These are phyloP conservation scores for Begonia masoniana DNA, from an alignment of 306 rosid genomes.

Conservation along the genomic window DNA sequence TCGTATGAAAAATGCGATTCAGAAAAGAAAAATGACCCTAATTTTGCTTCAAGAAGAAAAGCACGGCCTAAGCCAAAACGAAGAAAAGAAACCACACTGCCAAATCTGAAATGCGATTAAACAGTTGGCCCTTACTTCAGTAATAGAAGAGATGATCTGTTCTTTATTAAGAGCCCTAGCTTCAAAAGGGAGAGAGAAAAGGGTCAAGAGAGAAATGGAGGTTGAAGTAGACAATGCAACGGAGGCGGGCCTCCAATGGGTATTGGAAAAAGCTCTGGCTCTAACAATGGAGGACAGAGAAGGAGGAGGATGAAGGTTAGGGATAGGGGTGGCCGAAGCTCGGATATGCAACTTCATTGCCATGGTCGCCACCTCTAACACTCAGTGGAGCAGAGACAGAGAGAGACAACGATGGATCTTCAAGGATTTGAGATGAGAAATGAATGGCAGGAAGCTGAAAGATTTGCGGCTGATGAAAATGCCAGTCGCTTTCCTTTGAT, in stretches of 20 bases:
- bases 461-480: too few relatives aligned
- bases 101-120: too few relatives aligned
- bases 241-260: slow-evolving; percentile 28
- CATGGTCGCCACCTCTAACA: slow-evolving; percentile 15
- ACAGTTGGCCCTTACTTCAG: slow-evolving; percentile 26
- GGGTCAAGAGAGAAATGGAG: slow-evolving; percentile 55
- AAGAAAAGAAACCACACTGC: background rate
- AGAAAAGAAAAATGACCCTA: background rate
- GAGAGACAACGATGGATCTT: background rate
- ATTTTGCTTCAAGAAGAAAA: background rate
- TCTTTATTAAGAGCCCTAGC: slow-evolving; percentile 71
- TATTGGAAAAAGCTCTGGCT: slow-evolving; percentile 19
- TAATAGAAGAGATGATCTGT: slow-evolving; percentile 67
- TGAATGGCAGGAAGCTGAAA: slow-evolving; percentile 23
- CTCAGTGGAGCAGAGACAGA: background rate
- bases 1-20: background rate
- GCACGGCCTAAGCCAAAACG: background rate
- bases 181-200: slow-evolving; percentile 43
- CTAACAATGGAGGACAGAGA: slow-evolving; percentile 14
- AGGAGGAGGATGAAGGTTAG: slow-evolving; percentile 20
- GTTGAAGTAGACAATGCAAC: slow-evolving; percentile 53
- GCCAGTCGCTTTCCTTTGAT: too few relatives aligned
- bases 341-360: slow-evolving; percentile 51
- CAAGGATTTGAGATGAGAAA: slow-evolving; percentile 25
- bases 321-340: slow-evolving; percentile 46